Evolutionary conservation across 805 yeast species (phyloP), one percentile per base, ranked within the genome.

Genomic region (Wickerhamomyces canadensis): DNA sequence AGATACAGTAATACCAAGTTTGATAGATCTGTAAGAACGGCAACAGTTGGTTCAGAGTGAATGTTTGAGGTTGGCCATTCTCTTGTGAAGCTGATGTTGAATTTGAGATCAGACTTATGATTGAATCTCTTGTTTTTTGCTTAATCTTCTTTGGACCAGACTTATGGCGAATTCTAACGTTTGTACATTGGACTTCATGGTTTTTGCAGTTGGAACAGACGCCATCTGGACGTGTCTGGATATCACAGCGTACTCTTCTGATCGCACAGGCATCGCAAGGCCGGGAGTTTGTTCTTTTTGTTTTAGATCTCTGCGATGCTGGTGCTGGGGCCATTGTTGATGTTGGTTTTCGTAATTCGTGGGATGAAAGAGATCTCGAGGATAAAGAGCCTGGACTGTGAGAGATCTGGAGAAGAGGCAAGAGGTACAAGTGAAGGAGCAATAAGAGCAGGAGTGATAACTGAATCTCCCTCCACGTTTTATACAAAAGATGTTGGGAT

Each of bases 221-320:
- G 9, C 45, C 46, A 4, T 40, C 37, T 4, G 45, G 16, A 19
- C 31, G 29, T 9, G 41, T 36, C 19, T 41, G 44, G 4, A 44
- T n/a, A 32, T 51, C 52, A 31, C 55, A 51, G 9, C 51, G 42
- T 23, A 51, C 54, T 19, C 54, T 42, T 35, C 55, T 46, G 3
- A 51, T 49, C 8, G 55, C 52, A 42, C 55, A 51, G 12, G 52
- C 55, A 19, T 51, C 55, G 33, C 55, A 51, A 3, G 55, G 55
- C 4, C 55, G 28, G 8, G 41, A 23, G 22, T 37, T 35, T 3
- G 42, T 16, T 24, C 44, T 30, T 31, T 34, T 36, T 13, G 31
- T 38, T 26, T 26, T 26, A 21, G 23, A 21, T 21, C 23, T 21
- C 10, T 21, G 23, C n/a, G 23, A 10, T 10, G 23, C 10, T 7